Base-by-base conservation (phyloP, 345 rosid genomes). In the Eucalyptus coolabah region DNA sequence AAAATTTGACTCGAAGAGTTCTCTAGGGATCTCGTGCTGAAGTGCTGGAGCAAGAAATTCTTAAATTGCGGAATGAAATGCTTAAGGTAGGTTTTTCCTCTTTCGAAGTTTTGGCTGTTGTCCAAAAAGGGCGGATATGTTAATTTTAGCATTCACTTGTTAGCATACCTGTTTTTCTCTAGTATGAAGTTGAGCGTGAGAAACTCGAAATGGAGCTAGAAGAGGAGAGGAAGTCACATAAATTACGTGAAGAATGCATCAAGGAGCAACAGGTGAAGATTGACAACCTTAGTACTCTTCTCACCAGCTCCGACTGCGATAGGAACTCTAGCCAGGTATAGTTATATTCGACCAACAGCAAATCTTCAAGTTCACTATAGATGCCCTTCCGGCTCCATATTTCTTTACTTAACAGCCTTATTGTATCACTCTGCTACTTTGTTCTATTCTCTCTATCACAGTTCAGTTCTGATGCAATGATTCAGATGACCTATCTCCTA, bases 111-210 rank as follows among this genome's bases (percentile, higher is more conserved):
- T 53, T 28, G 87, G 86, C 12, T 91, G 59, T 86, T 19, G 87
- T 60, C 50, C 12, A 17, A 87, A 56, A 59, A 28, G n/a, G 30
- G 30, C 18, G 15, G 65, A 53, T 13, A 72, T 28, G 19, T 21
- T 88, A 60, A 42, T 19, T 87, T 88, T 85, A 50, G 16, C 40
- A 44, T 12, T 80, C 86, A 86, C 63, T 86, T 91, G 49, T 87
- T 59, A 86, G 42, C 32, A 85, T 40, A 47, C 88, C 67, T 87
- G 40, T 87, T 56, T 88, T 81, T 91, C 88, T 92, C 89, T 95
- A 98, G 99, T 98, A 95, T 91, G 99, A 98, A 93, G 92, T 95
- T 87, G 99, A 96, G 88, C 94, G 94, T 81, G 99, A 97, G 91
- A 97, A 96, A 90, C 98, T 98, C 45, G 97, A 94, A 94, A 93